These are phyloP conservation scores for Yarrowia phangngaensis DNA, from an alignment of 805 yeast species.

Conservation along the genomic window DNA sequence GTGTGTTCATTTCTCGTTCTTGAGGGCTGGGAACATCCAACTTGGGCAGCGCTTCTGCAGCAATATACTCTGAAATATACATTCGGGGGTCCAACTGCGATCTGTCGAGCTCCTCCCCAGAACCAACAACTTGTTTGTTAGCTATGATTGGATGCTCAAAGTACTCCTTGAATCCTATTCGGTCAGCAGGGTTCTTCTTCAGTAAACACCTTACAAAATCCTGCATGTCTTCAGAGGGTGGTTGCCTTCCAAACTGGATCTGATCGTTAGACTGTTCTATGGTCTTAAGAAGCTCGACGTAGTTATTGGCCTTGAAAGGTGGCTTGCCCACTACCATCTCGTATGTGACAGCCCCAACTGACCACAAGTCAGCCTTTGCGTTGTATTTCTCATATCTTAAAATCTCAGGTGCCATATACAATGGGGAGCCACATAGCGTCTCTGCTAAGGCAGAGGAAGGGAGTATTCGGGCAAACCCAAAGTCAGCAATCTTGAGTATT, in stretches of 20 bases:
- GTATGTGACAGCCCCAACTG: conserved; percentile 92
- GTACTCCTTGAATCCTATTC: conserved; percentile 86
- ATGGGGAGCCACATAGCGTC: conserved; percentile 94
- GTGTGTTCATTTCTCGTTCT: not conserved
- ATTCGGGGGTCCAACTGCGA: conserved; percentile 69
- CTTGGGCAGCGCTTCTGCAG: conserved; percentile 5
- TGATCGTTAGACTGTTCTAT: conserved; percentile 78
- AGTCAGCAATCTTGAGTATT: conserved; percentile 88
- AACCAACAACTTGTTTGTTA: conserved; percentile 38
- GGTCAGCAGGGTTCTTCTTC: conserved; percentile 78
- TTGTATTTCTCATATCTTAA: conserved; percentile 90
- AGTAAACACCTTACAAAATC: conserved; percentile 69
- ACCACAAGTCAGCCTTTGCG: conserved; percentile 97
- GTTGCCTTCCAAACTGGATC: conserved; percentile 56
- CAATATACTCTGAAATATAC: conserved; percentile 77
- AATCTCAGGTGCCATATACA: conserved; percentile 98
- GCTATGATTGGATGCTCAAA: conserved; percentile 67
- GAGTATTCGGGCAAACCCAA: conserved; percentile 92
- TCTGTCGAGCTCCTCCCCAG: conserved; percentile 53
- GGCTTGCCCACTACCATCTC: conserved; percentile 97
- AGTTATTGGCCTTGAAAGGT: conserved; percentile 91
- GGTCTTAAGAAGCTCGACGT: conserved; percentile 79
- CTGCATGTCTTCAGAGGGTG: conserved; percentile 63
- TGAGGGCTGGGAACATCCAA: not conserved
- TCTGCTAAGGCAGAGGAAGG: conserved; percentile 95